These are phyloP conservation scores for Neonectria coccinea DNA, from an alignment of 2,329 filamentous ascomycete genomes.

Conservation along the genomic window DNA sequence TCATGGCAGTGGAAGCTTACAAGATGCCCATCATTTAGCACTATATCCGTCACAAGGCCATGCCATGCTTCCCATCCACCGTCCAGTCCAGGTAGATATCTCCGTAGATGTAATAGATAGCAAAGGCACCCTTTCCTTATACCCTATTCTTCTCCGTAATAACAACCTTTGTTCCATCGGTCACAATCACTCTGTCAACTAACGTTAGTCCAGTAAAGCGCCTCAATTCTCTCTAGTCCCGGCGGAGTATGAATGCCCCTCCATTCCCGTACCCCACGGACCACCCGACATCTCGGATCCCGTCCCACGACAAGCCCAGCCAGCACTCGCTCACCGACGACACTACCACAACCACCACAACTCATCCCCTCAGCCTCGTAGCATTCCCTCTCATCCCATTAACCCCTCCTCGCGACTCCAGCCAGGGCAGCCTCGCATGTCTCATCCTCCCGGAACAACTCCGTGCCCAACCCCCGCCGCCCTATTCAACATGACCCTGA, in stretches of 20 bases:
- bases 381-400: background rate
- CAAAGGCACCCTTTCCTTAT: background rate
- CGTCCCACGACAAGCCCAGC: constrained; percentile 13
- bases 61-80: background rate
- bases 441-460: constrained; percentile 41
- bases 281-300: constrained; percentile 4
- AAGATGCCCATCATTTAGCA: background rate
- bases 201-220: no score
- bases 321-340: constrained; percentile 5
- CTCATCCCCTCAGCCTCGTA: constrained; percentile 1
- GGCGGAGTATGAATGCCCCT: background rate
- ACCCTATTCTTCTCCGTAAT: background rate
- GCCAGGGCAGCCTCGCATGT: constrained; percentile 34
- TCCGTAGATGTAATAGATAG: no score
- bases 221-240: background rate
- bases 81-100: background rate
- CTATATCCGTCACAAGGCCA: background rate
- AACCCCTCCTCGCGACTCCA: background rate
- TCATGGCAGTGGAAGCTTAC: background rate
- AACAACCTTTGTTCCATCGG: background rate
- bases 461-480: constrained; percentile 39
- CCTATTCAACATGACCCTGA: constrained; percentile 43
- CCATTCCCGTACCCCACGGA: constrained; percentile 14
- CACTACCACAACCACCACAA: background rate
- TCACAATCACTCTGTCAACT: background rate